phyloP scores from a whole-genome alignment of 2,329 filamentous ascomycete species.

The Fusarium sp. region DNA sequence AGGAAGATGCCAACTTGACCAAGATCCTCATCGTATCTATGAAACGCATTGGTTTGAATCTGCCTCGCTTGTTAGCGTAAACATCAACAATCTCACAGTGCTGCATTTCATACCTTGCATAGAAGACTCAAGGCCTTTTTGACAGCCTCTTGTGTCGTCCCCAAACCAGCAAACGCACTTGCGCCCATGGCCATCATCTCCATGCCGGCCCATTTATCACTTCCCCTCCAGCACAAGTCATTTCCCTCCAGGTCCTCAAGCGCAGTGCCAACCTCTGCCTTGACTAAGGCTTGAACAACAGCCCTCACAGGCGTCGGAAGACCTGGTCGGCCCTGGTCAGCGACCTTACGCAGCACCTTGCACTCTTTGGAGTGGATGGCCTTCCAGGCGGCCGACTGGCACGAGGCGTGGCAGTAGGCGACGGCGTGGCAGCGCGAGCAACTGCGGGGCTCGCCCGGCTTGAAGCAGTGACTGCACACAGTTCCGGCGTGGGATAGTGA shows the following conservation, averaged over 20 bases:
- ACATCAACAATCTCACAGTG: no score
- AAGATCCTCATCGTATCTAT: conserved; percentile 61
- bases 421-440: conserved; percentile 63
- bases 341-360: conserved; percentile 51
- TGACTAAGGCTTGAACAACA: conserved; percentile 59
- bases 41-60: conserved; percentile 70
- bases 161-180: conserved; percentile 53
- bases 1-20: conserved; percentile 64
- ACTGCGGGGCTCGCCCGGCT: conserved; percentile 43
- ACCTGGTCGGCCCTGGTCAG: conserved; percentile 37
- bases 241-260: conserved; percentile 58
- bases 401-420: conserved; percentile 62
- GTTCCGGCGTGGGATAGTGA: conserved; percentile 51
- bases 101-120: conserved; percentile 59
- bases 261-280: conserved; percentile 46
- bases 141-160: conserved; percentile 49
- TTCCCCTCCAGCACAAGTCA: conserved; percentile 49
- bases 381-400: conserved; percentile 64
- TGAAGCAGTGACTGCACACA: conserved; percentile 61
- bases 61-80: conserved; percentile 41
- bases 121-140: conserved; percentile 56
- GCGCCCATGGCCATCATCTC: conserved; percentile 56
- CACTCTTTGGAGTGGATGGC: conserved; percentile 64
- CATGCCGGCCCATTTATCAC: conserved; percentile 56
- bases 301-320: conserved; percentile 65